Evolutionary conservation across 2,329 filamentous ascomycete genomes (phyloP).

Genomic region (Colletotrichum orchidophilum): DNA sequence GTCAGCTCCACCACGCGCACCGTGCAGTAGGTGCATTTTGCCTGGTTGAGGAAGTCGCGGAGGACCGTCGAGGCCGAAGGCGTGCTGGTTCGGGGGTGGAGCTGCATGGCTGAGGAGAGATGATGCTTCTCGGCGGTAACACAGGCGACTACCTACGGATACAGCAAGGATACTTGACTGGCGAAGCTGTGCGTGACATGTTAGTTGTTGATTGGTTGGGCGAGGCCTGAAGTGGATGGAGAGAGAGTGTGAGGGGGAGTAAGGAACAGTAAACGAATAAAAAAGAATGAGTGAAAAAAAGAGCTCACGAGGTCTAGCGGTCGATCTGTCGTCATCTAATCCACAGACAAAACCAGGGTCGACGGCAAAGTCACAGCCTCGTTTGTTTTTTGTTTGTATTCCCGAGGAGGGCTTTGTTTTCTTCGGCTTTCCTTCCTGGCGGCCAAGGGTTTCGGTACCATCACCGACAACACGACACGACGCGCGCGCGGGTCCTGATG

Average conservation of each 20-base stretch:
- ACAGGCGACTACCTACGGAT: background rate
- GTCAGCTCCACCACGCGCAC: slow-evolving; percentile 33
- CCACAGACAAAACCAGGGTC: background rate
- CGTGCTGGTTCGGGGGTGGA: slow-evolving; percentile 33
- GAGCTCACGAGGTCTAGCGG: slow-evolving; percentile 10
- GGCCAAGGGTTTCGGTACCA: background rate
- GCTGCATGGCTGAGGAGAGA: slow-evolving; percentile 19
- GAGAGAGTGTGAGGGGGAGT: background rate
- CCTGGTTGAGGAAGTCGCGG: slow-evolving; percentile 27
- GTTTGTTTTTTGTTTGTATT: background rate
- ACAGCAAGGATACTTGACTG: background rate
- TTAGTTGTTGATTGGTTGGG: background rate
- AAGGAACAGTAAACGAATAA: background rate
- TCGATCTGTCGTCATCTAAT: slow-evolving; percentile 23
- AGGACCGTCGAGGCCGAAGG: slow-evolving; percentile 28
- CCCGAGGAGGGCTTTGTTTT: background rate
- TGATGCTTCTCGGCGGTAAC: background rate
- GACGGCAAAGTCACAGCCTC: background rate
- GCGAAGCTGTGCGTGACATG: slow-evolving; percentile 1
- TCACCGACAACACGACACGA: background rate
- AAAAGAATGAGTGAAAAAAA: background rate
- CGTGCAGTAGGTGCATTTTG: slow-evolving; percentile 33
- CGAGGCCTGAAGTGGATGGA: too few species aligned
- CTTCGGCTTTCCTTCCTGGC: background rate
- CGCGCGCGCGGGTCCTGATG: background rate